A percentile compares a stretch with the other conserved stretches of the same genome.
These are phyloP conservation scores for Hsuehochloa calcarea DNA, from an alignment of 176 grass and related monocot genomes.

Conservation along the genomic window DNA sequence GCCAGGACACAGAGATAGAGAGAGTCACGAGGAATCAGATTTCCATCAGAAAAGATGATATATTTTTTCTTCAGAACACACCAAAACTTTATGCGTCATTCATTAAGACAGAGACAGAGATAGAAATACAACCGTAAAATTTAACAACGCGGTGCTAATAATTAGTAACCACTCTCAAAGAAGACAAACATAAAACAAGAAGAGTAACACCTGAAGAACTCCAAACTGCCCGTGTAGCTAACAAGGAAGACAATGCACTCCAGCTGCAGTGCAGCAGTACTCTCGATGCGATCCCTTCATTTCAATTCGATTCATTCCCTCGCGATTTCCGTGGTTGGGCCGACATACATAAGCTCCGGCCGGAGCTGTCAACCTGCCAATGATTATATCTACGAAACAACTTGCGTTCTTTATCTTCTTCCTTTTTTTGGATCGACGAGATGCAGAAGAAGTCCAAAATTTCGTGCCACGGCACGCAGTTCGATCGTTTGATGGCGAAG, in stretches of 20 bases:
- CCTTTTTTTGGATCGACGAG: background rate
- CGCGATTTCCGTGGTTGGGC: slow-evolving; percentile 15
- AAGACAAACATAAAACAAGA: too few species aligned
- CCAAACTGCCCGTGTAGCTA: too few species aligned
- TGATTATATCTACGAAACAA: background rate
- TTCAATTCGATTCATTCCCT: background rate
- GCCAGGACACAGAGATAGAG: background rate
- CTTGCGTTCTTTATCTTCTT: background rate
- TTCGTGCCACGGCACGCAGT: background rate
- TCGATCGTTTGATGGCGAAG: slow-evolving; percentile 7
- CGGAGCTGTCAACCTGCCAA: background rate
- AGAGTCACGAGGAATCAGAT: background rate
- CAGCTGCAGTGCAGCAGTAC: too few species aligned
- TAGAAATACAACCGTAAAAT: too few species aligned
- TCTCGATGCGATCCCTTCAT: background rate
- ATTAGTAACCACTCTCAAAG: too few species aligned
- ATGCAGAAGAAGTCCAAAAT: slow-evolving; percentile 15
- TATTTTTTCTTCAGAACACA: too few species aligned
- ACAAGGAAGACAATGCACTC: too few species aligned
- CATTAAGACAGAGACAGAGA: too few species aligned
- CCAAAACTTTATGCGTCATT: too few species aligned
- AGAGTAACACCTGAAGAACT: too few species aligned
- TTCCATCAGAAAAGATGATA: background rate
- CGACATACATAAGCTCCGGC: slow-evolving; percentile 1
- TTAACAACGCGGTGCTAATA: too few species aligned